Conservation (phyloP, 441 rosid genomes). For the Kokia cookei region DNA sequence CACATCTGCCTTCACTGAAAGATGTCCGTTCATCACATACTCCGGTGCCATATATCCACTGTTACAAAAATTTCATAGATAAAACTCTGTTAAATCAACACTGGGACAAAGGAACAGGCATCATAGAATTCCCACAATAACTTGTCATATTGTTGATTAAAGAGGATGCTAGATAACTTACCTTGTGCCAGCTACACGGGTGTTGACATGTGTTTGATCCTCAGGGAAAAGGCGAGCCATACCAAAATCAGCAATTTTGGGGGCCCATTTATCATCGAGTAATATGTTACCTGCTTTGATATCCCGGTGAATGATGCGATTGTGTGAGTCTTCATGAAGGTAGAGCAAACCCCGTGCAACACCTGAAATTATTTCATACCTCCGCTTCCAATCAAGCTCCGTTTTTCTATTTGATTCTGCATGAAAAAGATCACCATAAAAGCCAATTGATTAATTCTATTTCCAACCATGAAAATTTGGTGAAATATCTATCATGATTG, state of each 20-base stretch:
- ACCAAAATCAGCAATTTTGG: conserved; percentile 96
- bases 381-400: conserved; percentile 70
- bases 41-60: conserved; percentile 99
- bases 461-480: background rate
- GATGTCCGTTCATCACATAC: conserved; percentile 69
- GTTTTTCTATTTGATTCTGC: conserved; percentile 44
- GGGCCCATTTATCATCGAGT: conserved; percentile 86
- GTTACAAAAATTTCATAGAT: background rate
- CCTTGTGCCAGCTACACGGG: conserved; percentile 96
- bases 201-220: conserved; percentile 75
- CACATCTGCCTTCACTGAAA: conserved; percentile 79
- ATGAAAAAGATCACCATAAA: conserved; percentile 6
- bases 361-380: conserved; percentile 68
- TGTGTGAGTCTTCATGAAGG: conserved; percentile 80
- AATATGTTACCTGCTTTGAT: conserved; percentile 89
- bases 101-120: background rate
- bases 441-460: background rate
- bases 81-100: background rate
- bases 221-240: conserved; percentile 97
- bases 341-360: conserved; percentile 82
- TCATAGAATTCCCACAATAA: background rate
- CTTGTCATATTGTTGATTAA: background rate
- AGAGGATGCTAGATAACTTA: conserved; percentile 27
- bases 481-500: background rate
- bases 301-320: conserved; percentile 83